Evolutionary conservation across 176 grass and related monocot species (phyloP).

Genomic region (Carex myosuroides): DNA sequence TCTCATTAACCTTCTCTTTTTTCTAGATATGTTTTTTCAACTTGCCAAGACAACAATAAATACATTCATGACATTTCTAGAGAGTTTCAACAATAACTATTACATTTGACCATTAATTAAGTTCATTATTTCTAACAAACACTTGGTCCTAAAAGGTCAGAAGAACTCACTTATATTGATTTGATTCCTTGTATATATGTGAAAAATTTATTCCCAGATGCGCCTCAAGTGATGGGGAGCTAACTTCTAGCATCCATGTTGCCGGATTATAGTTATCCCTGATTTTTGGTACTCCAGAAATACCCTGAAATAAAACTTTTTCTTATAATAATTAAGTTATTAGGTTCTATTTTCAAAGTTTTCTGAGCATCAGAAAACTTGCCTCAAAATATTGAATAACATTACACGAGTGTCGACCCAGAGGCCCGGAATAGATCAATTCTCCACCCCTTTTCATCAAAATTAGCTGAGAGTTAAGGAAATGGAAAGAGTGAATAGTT

Average conservation of each 20-base stretch:
- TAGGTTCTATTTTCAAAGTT: background rate
- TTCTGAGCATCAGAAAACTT: conserved; percentile 6
- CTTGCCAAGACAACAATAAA: too few relatives aligned
- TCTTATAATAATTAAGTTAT: background rate
- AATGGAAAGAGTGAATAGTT: conserved; percentile 12
- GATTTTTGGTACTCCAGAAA: conserved; percentile 50
- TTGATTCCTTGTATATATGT: conserved; percentile 49
- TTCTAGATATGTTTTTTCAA: too few relatives aligned
- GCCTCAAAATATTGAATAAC: conserved; percentile 79
- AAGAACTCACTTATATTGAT: conserved; percentile 37
- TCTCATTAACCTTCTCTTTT: too few relatives aligned
- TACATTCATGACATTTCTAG: too few relatives aligned
- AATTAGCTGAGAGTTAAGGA: conserved; percentile 39
- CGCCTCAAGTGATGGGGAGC: conserved; percentile 43
- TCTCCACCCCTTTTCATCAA: conserved; percentile 85
- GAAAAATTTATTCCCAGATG: conserved; percentile 55
- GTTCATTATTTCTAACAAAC: too few relatives aligned
- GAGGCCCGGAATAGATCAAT: conserved; percentile 58
- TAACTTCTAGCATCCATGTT: conserved; percentile 82
- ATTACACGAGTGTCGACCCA: conserved; percentile 54
- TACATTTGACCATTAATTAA: too few relatives aligned
- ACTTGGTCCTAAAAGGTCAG: background rate
- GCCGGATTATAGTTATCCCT: conserved; percentile 74
- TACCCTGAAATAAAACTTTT: conserved; percentile 25
- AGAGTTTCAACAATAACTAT: too few relatives aligned